Evolutionary conservation across 441 rosid genomes (phyloP), one percentile per base, ranked within the genome.

Genomic region (Dalechampia spathulata): DNA sequence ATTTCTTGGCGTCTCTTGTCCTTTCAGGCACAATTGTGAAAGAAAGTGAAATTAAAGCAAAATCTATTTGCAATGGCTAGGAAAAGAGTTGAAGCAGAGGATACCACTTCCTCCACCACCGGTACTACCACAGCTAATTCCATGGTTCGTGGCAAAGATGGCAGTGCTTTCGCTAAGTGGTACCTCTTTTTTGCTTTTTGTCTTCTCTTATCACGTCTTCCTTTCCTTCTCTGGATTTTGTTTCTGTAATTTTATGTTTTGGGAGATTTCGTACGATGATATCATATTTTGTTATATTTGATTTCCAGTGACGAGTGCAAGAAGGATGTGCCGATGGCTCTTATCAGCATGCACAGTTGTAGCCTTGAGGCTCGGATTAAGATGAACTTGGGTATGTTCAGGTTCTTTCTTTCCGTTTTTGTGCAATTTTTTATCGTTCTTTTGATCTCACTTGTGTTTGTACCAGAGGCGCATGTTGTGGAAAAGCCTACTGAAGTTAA

Each of bases 131-230:
- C 71, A 44, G 23, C 55, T 41, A 14, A 71, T n/a, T 70, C 84
- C 39, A 68, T 92, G 57, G 61, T 83, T 34, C 91, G 90, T 12
- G 86, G 78, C 53, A 86, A 57, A 67, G 83, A 78, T 55, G 96
- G 96, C 63, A 89, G 97, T 16, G 96, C 96, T 58, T 93, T 93
- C 42, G 70, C 87, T 55, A 63, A 68, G 58, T 92, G 97, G 99
- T 92, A 60, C 2, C 7, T 21, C 4, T 47, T 19, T 59, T 16
- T 44, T 54, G 32, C 26, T 1, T 3, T 13, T 36, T 6, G 2
- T 15, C 34, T 30, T 30, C 34, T 30, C 34, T 16, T 22, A 42
- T 19, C 2, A 22, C 16, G 2, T 34, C 13, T 22, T 19, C n/a
- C 6, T 20, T 45, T 37, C 13, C 3, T 4, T 7, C 22, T 52